These are phyloP conservation scores for Rhynchosporium graminicola DNA, from an alignment of 2,329 filamentous ascomycete genomes.

Conservation along the genomic window DNA sequence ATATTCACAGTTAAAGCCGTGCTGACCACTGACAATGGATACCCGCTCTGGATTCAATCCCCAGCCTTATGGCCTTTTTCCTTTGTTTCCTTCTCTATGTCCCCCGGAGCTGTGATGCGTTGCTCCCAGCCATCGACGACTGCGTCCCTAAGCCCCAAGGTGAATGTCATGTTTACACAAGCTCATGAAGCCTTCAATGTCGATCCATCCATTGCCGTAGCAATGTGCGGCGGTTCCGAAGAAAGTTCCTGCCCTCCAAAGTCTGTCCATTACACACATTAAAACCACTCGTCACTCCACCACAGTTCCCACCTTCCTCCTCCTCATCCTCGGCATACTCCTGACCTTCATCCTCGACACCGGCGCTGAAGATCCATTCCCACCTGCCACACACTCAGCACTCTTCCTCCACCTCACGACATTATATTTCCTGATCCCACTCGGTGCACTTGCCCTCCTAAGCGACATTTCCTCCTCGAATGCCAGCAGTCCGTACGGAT, in stretches of 20 bases:
- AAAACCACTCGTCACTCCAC: neutral
- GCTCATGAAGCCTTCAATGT: too few species aligned
- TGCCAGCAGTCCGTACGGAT: neutral
- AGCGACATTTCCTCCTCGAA: conserved; percentile 26
- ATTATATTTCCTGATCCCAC: conserved; percentile 29
- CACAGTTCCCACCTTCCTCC: conserved; percentile 20
- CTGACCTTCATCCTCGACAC: conserved; percentile 22
- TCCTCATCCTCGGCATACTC: conserved; percentile 28
- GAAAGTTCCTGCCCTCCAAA: neutral
- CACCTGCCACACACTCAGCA: conserved; percentile 18
- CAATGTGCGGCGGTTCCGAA: neutral
- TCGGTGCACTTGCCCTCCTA: conserved; percentile 28
- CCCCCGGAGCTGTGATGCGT: neutral
- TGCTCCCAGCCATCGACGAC: neutral
- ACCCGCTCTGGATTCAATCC: neutral
- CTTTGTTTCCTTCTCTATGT: neutral
- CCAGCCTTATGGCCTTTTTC: conserved; percentile 10
- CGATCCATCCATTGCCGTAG: neutral
- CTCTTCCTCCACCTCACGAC: conserved; percentile 21
- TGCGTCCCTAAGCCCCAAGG: neutral
- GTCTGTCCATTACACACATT: neutral
- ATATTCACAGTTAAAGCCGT: neutral
- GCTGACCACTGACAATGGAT: too few species aligned
- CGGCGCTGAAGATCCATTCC: neutral
- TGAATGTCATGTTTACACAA: too few species aligned